phyloP scores from a whole-genome alignment of 257 asterid genomes.

The Gentiana macrophylla region DNA sequence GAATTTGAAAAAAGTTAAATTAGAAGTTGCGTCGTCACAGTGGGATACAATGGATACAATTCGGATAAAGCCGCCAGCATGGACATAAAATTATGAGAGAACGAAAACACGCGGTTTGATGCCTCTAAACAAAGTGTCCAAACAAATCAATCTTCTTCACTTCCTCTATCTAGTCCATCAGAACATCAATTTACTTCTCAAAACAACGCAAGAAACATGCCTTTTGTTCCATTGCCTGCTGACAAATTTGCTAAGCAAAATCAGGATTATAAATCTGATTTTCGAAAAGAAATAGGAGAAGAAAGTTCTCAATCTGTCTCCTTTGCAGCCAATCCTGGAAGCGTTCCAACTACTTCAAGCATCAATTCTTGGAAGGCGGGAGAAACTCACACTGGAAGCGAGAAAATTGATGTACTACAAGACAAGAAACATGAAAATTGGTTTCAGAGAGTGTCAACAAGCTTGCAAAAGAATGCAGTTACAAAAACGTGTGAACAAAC shows the following conservation, averaged over 20 bases:
- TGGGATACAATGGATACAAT: conserved; percentile 14
- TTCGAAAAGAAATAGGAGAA: conserved; percentile 7
- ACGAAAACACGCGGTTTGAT: conserved; percentile 23
- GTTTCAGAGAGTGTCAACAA: conserved; percentile 39
- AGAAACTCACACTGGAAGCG: conserved; percentile 5
- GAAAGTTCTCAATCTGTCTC: conserved; percentile 7
- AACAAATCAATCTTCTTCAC: conserved; percentile 13
- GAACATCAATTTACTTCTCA: conserved; percentile 12
- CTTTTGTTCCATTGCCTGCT: conserved; percentile 30
- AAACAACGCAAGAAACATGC: conserved; percentile 16
- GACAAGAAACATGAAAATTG: conserved; percentile 50
- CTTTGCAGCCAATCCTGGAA: conserved; percentile 16
- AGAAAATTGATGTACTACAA: conserved; percentile 30
- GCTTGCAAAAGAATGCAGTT: too few species aligned
- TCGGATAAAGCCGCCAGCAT: conserved; percentile 9
- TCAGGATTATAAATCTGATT: conserved; percentile 13
- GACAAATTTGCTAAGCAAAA: conserved; percentile 25
- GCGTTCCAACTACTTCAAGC: conserved; percentile 9
- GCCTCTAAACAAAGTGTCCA: conserved; percentile 9
- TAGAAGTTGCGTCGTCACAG: conserved; percentile 1
- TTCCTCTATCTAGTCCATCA: conserved; percentile 14
- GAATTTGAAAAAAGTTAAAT: too few species aligned
- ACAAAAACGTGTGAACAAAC: too few species aligned
- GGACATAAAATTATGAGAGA: conserved; percentile 20
- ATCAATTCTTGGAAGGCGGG: conserved; percentile 17